Conservation (phyloP, 306 rosid genomes). For the Mucuna pruriens region DNA sequence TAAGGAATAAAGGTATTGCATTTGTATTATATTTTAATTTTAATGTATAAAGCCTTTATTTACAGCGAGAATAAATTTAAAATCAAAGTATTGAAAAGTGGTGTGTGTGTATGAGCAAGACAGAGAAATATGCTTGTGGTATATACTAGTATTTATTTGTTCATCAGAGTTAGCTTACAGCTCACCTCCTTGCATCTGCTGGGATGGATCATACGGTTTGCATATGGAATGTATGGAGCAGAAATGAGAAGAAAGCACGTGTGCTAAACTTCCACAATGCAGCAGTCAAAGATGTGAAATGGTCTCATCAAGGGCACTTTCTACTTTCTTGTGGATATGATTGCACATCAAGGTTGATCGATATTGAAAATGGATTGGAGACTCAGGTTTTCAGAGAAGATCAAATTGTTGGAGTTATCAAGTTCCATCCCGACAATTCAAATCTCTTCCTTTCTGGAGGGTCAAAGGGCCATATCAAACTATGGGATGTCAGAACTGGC, state of each 20-base stretch:
- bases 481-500: constrained; percentile 83
- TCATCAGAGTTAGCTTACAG: constrained; percentile 77
- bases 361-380: constrained; percentile 81
- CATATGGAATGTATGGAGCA: constrained; percentile 92
- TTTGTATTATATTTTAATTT: neutral
- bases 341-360: constrained; percentile 76
- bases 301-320: constrained; percentile 70
- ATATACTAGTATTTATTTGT: constrained; percentile 52
- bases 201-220: constrained; percentile 81
- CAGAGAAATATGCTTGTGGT: constrained; percentile 31
- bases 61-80: constrained; percentile 15
- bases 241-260: constrained; percentile 70
- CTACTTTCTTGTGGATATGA: constrained; percentile 92
- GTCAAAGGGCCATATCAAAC: constrained; percentile 68
- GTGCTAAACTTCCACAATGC: constrained; percentile 66
- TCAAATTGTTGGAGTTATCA: constrained; percentile 72
- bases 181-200: constrained; percentile 98
- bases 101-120: neutral
- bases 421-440: constrained; percentile 72
- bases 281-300: constrained; percentile 82
- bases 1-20: neutral
- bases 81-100: constrained; percentile 21
- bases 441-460: constrained; percentile 83
- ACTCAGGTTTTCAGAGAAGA: constrained; percentile 70
- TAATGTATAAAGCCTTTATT: constrained; percentile 9